Evolutionary conservation across 1,284 basidiomycete species (phyloP), one percentile per base, ranked within the genome.

Genomic region (Pseudozyma pruni): DNA sequence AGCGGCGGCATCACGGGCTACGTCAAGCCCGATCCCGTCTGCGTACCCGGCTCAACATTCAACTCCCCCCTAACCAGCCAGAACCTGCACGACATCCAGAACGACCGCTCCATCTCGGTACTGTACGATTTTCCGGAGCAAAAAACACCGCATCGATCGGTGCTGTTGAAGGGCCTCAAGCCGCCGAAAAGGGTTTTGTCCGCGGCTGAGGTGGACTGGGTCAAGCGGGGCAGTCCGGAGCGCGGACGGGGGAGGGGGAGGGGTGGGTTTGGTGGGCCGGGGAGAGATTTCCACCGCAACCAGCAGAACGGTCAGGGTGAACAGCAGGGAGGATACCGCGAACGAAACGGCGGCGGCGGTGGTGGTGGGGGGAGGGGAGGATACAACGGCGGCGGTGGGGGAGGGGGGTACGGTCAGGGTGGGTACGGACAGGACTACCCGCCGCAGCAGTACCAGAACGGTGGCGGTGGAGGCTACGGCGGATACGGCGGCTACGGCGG

Each of bases 91-190:
- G 93, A 98, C 83, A 90, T 99, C 63, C 86, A 87, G 72, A 89
- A 91, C 79, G 94, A 98, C 83, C 87, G 88, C 34, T 92, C 94
- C 10, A 85, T 98, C 10, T 94, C 92, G 0, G 93, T 90, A 0
- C 84, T 90, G 19, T 98, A 94, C 84, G 90, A 89, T 81, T 97
- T 94, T 86, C 94, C 96, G 0, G 87, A 89, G 75, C 94, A 97
- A 80, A 82, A 89, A 20, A 87, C 87, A 6, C 91, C 93, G 4
- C 96, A 99, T 82, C 89, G 88, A 43, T 95, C 93, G 14, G 86
- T 91, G 20, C 84, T 98, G 20, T 85, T 99, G 1, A 89, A 90
- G 7, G 92, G 92, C 1, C 88, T 89, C 35, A 87, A 85, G 59
- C 86, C 86, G 48, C 86, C 88, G 0, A 84, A 86, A 34, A 87